Percentiles rank a stretch among this genome's conserved stretches.
Evolutionary conservation across 345 rosid genomes (phyloP).

Genomic region (Zanthoxylum bungeanum): DNA sequence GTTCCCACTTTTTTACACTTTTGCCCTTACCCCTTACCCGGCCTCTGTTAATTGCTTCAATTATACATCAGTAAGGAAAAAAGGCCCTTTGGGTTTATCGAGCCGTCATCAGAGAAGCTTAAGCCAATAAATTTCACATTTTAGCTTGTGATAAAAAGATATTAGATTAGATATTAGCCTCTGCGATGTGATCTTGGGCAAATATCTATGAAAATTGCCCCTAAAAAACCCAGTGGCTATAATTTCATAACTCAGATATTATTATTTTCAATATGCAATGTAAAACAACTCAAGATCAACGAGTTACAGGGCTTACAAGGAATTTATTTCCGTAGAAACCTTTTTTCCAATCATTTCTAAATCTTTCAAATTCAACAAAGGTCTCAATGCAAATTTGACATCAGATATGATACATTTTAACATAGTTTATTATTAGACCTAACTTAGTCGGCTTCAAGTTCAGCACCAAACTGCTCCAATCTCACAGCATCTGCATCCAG

Average conservation of each 20-base stretch:
- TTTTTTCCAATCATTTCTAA: not conserved
- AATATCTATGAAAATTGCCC: not conserved
- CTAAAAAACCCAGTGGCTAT: not conserved
- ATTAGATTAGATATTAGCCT: too few relatives aligned
- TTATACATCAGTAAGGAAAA: too few relatives aligned
- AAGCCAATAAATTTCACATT: too few relatives aligned
- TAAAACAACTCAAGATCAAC: too few relatives aligned
- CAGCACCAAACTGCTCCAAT: conserved; percentile 85
- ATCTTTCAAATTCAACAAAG: not conserved
- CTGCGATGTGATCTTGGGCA: not conserved
- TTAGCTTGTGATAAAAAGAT: too few relatives aligned
- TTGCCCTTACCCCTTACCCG: not conserved
- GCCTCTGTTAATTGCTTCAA: too few relatives aligned
- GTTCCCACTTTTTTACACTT: not conserved
- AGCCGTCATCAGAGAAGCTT: too few relatives aligned
- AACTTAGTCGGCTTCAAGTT: conserved; percentile 75
- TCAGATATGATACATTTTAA: not conserved
- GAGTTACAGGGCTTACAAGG: not conserved
- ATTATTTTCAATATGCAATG: too few relatives aligned
- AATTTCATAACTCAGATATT: not conserved
- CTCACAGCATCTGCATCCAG: conserved; percentile 56
- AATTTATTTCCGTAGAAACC: not conserved
- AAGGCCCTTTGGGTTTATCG: too few relatives aligned
- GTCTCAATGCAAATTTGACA: conserved; percentile 13
- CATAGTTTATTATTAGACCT: not conserved